Conservation (phyloP, 345 rosid genomes). For the Pseudoturritis turrita region DNA sequence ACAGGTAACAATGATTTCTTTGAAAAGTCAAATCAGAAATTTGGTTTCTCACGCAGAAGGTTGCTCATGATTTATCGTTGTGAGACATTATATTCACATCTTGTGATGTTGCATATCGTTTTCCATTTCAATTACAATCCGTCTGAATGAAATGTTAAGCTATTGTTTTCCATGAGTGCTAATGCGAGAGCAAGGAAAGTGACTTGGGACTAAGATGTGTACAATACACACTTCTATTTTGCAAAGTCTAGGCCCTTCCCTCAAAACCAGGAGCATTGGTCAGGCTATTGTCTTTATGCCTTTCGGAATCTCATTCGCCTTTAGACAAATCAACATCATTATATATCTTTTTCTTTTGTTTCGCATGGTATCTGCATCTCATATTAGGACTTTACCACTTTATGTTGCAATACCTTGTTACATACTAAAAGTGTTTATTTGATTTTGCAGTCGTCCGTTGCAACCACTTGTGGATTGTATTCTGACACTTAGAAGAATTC, state of each 20-base stretch:
- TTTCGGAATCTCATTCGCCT: not conserved
- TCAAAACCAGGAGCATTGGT: not conserved
- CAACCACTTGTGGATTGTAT: conserved; percentile 77
- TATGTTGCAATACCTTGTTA: not conserved
- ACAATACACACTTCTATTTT: not conserved
- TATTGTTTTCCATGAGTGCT: not conserved
- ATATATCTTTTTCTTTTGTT: not conserved
- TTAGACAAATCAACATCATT: not conserved
- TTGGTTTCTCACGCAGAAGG: not conserved
- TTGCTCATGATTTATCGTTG: not conserved
- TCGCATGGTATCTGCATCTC: not conserved
- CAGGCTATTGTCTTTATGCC: not conserved
- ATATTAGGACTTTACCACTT: not conserved
- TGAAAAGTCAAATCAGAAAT: not conserved
- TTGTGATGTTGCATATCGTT: not conserved
- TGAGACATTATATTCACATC: not conserved
- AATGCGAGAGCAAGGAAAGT: not conserved
- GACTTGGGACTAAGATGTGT: not conserved
- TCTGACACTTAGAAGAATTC: conserved; percentile 42
- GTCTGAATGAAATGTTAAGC: conserved; percentile 4
- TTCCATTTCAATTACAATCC: not conserved
- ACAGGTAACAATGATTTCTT: conserved; percentile 42
- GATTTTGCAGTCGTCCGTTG: conserved; percentile 59
- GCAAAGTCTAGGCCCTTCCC: not conserved
- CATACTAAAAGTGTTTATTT: not conserved